Conservation (phyloP, 768 basidiomycete genomes). For the Termitomyces sp. region DNA sequence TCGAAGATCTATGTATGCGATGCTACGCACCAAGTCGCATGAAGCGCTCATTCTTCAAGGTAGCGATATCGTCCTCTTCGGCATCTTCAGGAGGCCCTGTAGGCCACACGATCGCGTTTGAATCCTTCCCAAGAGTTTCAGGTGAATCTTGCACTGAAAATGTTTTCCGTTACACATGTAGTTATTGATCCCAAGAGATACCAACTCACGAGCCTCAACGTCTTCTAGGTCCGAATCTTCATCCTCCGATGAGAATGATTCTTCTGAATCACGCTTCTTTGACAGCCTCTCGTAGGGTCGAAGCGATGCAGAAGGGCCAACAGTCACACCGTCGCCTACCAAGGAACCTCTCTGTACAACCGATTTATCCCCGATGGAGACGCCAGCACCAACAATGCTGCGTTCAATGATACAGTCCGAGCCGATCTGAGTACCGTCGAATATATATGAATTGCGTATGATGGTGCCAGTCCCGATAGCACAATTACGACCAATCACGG, state of each 20-base stretch:
- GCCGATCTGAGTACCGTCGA: slow-evolving; percentile 71
- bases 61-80: slow-evolving; percentile 57
- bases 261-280: slow-evolving; percentile 33
- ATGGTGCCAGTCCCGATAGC: slow-evolving; percentile 64
- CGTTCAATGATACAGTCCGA: slow-evolving; percentile 65
- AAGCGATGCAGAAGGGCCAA: slow-evolving; percentile 70
- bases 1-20: not conserved
- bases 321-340: slow-evolving; percentile 72
- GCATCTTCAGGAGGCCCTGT: slow-evolving; percentile 55
- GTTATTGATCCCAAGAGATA: not conserved
- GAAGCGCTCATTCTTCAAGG: slow-evolving; percentile 58
- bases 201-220: slow-evolving; percentile 55
- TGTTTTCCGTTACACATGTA: not conserved
- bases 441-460: slow-evolving; percentile 76
- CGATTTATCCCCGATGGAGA: slow-evolving; percentile 62
- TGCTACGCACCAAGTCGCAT: slow-evolving; percentile 63
- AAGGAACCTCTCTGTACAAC: slow-evolving; percentile 71
- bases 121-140: slow-evolving; percentile 55
- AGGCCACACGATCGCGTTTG: slow-evolving; percentile 84
- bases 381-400: slow-evolving; percentile 78
- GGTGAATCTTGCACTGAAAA: slow-evolving; percentile 42
- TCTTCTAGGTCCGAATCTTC: slow-evolving; percentile 64
- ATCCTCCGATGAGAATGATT: slow-evolving; percentile 25
- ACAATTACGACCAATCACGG: slow-evolving; percentile 76
- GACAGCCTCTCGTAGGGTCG: slow-evolving; percentile 71